Conservation (phyloP, 305 asterid genomes). For the Vinca major region DNA sequence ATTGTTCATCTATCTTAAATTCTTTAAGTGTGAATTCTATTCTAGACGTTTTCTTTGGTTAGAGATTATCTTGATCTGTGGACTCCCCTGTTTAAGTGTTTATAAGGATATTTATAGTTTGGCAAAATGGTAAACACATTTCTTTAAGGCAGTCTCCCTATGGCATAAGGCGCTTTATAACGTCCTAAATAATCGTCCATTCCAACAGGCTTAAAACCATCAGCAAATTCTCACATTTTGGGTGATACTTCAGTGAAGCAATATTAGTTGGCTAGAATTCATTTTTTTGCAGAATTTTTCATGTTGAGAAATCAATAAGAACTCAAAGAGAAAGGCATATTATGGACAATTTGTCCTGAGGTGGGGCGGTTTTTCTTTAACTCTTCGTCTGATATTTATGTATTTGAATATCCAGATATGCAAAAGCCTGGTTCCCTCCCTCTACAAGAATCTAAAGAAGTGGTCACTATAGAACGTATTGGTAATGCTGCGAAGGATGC, state of each 20-base stretch:
- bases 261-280: background rate
- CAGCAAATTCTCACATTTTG: background rate
- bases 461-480: slow-evolving; percentile 7
- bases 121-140: background rate
- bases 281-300: background rate
- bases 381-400: slow-evolving; percentile 11
- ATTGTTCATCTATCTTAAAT: too few relatives aligned
- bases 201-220: background rate
- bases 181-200: background rate
- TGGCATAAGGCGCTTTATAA: background rate
- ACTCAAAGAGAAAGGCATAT: background rate
- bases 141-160: background rate
- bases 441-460: slow-evolving; percentile 7
- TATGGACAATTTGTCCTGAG: too few relatives aligned
- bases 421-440: slow-evolving; percentile 11
- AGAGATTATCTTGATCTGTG: background rate
- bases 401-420: slow-evolving; percentile 32
- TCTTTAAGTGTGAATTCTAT: background rate
- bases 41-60: too few relatives aligned
- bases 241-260: too few relatives aligned
- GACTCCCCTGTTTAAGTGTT: background rate
- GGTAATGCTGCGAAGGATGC: slow-evolving; percentile 16
- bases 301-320: background rate
- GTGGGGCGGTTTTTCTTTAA: background rate
- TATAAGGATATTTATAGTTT: background rate